These are phyloP conservation scores for Pisolithus thermaeus DNA, from an alignment of 1,284 basidiomycete species.

Conservation along the genomic window DNA sequence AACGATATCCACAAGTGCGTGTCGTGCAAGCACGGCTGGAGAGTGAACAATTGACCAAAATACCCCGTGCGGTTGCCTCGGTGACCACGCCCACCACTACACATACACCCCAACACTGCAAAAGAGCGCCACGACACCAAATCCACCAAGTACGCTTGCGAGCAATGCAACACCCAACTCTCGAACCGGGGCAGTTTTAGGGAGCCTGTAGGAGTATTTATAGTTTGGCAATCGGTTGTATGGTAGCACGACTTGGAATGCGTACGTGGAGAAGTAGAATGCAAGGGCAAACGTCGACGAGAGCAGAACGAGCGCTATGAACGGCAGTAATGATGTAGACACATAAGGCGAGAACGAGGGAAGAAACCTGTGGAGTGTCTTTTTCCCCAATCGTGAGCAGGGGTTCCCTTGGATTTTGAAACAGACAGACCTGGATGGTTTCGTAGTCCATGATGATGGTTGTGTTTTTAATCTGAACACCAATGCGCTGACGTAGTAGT, in stretches of 20 bases:
- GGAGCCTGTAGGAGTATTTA: conserved; percentile 44
- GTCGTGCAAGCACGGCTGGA: conserved; percentile 71
- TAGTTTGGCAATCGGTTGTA: conserved; percentile 10
- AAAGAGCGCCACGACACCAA: conserved; percentile 79
- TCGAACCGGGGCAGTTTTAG: conserved; percentile 62
- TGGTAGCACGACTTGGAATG: conserved; percentile 24
- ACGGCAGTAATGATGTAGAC: conserved; percentile 60
- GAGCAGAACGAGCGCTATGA: conserved; percentile 69
- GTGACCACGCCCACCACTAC: conserved; percentile 22
- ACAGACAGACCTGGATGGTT: conserved; percentile 31
- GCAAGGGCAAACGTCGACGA: conserved; percentile 70
- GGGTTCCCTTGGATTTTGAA: not conserved
- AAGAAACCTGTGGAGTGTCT: conserved; percentile 49
- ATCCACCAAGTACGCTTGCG: conserved; percentile 77
- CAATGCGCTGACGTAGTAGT: not conserved
- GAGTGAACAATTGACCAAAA: conserved; percentile 57
- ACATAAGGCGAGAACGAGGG: conserved; percentile 67
- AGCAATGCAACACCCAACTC: conserved; percentile 65
- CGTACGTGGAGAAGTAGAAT: conserved; percentile 86
- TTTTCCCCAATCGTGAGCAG: not conserved
- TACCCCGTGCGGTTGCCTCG: no score
- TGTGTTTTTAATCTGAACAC: conserved; percentile 8
- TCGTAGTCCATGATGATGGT: conserved; percentile 28
- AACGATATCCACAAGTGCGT: conserved; percentile 44
- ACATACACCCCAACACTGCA: conserved; percentile 81